Evolutionary conservation across 257 asterid genomes (phyloP).

Genomic region (Salvia rosmarinus): DNA sequence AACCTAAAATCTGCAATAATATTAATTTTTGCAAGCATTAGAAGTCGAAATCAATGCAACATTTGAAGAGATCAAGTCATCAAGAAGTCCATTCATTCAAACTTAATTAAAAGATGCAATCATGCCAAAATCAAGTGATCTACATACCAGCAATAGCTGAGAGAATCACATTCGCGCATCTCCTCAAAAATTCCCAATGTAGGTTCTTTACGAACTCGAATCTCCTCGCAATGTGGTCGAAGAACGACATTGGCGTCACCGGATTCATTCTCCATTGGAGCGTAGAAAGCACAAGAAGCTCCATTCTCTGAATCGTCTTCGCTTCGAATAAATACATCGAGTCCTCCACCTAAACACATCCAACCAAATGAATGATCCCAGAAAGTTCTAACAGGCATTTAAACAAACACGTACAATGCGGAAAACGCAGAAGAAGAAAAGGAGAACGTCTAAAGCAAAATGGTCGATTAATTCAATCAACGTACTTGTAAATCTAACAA

Average conservation of each 20-base stretch:
- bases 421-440: background rate
- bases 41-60: background rate
- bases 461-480: background rate
- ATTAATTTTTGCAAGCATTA: background rate
- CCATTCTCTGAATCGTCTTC: constrained; percentile 89
- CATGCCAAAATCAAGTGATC: constrained; percentile 16
- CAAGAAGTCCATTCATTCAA: constrained; percentile 9
- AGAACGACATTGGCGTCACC: constrained; percentile 78
- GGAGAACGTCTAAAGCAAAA: background rate
- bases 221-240: constrained; percentile 87
- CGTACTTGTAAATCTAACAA: constrained; percentile 86
- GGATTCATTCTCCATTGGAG: constrained; percentile 86
- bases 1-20: constrained; percentile 65
- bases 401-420: constrained; percentile 42
- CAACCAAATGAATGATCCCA: constrained; percentile 26
- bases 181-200: constrained; percentile 63
- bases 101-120: constrained; percentile 2
- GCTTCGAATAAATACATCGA: constrained; percentile 77
- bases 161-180: constrained; percentile 67
- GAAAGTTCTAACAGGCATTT: constrained; percentile 31
- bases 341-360: constrained; percentile 60
- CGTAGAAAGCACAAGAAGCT: constrained; percentile 72
- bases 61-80: background rate
- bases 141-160: constrained; percentile 64
- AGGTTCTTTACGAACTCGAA: constrained; percentile 52